A percentile compares a stretch with the other conserved stretches of the same genome.
phyloP scores from a whole-genome alignment of 148 eudicot species.

The Chenopodium formosanum region DNA sequence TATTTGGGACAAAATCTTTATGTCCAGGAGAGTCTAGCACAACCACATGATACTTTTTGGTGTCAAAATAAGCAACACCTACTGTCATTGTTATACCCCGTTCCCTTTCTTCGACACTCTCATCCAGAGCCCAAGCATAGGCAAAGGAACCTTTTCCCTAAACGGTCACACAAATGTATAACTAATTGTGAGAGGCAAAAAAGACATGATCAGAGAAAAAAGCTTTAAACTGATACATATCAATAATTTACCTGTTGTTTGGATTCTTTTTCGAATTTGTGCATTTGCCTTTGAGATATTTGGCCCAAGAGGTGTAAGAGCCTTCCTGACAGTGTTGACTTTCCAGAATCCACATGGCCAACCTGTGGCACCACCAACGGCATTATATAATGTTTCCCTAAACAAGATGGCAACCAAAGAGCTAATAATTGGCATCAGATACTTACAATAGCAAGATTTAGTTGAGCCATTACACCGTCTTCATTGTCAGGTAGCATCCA shows the following conservation, averaged over 20 bases:
- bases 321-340: conserved; percentile 94
- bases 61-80: conserved; percentile 92
- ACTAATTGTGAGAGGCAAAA: conserved; percentile 6
- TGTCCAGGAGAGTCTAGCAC: conserved; percentile 97
- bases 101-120: conserved; percentile 96
- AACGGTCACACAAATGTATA: conserved; percentile 11
- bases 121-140: conserved; percentile 98
- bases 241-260: conserved; percentile 58
- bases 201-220: not conserved
- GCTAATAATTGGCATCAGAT: conserved; percentile 9
- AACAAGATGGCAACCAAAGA: conserved; percentile 4
- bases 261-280: conserved; percentile 87
- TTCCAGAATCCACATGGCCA: conserved; percentile 99
- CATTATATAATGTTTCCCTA: not conserved
- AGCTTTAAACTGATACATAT: not conserved
- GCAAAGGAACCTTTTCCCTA: conserved; percentile 99
- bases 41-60: conserved; percentile 77
- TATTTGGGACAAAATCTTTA: conserved; percentile 96
- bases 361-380: conserved; percentile 46
- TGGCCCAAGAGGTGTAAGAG: conserved; percentile 77
- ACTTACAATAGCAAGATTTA: conserved; percentile 97
- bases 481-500: conserved; percentile 73
- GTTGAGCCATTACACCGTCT: conserved; percentile 51
- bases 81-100: conserved; percentile 98
- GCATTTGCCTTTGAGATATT: conserved; percentile 87